Evolutionary conservation across 2,329 filamentous ascomycete species (phyloP).

Genomic region (Hirsutella thompsonii): DNA sequence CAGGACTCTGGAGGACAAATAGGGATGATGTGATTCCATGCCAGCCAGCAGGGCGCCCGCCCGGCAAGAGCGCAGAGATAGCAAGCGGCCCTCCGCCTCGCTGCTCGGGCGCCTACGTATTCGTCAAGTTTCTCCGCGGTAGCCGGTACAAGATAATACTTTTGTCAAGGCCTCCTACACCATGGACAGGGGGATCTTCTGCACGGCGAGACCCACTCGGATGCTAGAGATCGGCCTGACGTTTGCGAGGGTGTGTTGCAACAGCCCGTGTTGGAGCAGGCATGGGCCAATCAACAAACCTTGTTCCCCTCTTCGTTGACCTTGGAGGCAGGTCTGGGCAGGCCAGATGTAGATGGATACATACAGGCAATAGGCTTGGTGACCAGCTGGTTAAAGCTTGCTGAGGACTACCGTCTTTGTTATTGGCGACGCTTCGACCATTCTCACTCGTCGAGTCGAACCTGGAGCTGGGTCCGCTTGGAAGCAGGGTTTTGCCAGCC

Average conservation of each 20-base stretch:
- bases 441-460: not conserved
- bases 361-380: not conserved
- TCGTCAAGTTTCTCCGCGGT: not conserved
- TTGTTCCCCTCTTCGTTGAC: not conserved
- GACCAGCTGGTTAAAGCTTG: not conserved
- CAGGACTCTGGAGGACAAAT: too few relatives aligned
- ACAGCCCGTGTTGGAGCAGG: not conserved
- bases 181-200: not conserved
- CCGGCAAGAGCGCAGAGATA: too few relatives aligned
- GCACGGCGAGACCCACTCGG: not conserved
- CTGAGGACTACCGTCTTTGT: not conserved
- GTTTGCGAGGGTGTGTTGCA: not conserved
- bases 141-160: not conserved
- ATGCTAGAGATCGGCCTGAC: not conserved
- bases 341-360: not conserved
- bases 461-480: not conserved
- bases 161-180: not conserved
- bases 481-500: too few relatives aligned
- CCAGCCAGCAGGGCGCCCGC: too few relatives aligned
- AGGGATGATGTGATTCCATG: too few relatives aligned
- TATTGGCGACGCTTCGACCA: not conserved
- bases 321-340: not conserved
- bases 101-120: not conserved
- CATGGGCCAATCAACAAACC: not conserved
- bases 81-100: too few relatives aligned